A percentile compares a stretch with the other conserved stretches of the same genome.
phyloP scores from a whole-genome alignment of 371 early-diverging fungal genomes.

The Mucor irregularis region DNA sequence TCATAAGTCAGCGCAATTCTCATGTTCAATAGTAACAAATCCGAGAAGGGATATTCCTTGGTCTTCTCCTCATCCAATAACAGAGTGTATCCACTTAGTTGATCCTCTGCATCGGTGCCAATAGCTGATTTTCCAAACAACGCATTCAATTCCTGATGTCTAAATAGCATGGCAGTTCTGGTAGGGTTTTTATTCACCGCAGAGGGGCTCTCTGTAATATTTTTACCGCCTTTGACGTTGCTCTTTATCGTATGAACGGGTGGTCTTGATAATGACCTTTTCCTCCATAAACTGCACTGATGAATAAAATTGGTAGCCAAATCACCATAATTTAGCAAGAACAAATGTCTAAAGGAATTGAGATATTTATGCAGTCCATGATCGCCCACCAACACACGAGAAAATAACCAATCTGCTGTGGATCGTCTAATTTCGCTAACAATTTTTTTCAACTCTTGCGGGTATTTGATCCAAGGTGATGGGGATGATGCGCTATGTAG shows the following conservation, averaged over 20 bases:
- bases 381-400: conserved; percentile 63
- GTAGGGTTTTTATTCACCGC: not conserved
- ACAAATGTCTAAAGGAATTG: conserved; percentile 64
- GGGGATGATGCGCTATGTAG: not conserved
- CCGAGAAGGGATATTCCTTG: conserved; percentile 41
- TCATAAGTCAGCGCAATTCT: conserved; percentile 61
- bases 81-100: conserved; percentile 27
- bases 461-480: conserved; percentile 24
- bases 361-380: conserved; percentile 59
- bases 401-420: conserved; percentile 70
- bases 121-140: conserved; percentile 52
- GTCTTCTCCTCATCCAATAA: conserved; percentile 17
- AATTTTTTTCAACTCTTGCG: conserved; percentile 31
- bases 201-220: not conserved
- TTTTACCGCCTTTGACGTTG: not conserved
- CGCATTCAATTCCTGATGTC: conserved; percentile 62
- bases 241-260: not conserved
- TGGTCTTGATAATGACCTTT: conserved; percentile 7
- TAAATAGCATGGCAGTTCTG: conserved; percentile 33
- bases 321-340: conserved; percentile 71
- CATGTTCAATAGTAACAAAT: conserved; percentile 49
- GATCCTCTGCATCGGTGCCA: conserved; percentile 35
- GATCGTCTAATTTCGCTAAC: conserved; percentile 56
- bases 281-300: conserved; percentile 51
- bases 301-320: conserved; percentile 64